Base-by-base conservation (phyloP, 768 basidiomycete species). In the Lentinula lateritia region DNA sequence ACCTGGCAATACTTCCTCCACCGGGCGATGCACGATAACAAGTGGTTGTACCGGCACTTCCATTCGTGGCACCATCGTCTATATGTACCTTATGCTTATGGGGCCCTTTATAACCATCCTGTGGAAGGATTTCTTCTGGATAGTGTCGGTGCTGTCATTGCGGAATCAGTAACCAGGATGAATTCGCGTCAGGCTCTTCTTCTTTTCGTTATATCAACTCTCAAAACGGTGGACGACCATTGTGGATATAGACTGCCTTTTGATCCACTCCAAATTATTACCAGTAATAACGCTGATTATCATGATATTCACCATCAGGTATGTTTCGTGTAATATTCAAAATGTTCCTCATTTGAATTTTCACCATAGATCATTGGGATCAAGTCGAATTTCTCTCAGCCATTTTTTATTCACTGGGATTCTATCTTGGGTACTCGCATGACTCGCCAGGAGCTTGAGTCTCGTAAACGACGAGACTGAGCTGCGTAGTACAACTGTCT, bases 1-100 rank as follows among this genome's bases (percentile, higher is more conserved):
- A 95, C 95, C 36, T 98, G 94, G 94, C 95, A 99, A 73, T 99
- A 98, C 75, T 95, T 95, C 76, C 79, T 93, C 18, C 97, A 99
- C 71, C 93, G 96, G 42, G 74, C 78, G 46, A 93, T 97, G 89
- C 97, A 98, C 76, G 75, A 84, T 67, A 93, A 92, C 78, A 90
- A 87, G 66, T 98, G 84, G 74, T 80, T 98, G 36, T 99, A 96
- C 78, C 90, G 86, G 65, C 86, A 92, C 58, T 80, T 98, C 65
- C 97, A 99, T 73, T 93, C 93, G 0, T 88, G 89, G 74, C 97
- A 99, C 73, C 97, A 99, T 72, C 83, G 94, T 8, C 86, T 99
- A 7, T 96, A 98, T 71, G 94, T 96, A 6, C 95, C 97, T 0
- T 98, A 97, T 70, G 93, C 97, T 0, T 99, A 90, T 68, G 97